Base-by-base conservation (phyloP, 2,329 filamentous ascomycete species). In the Aspergillus pseudoterreus region DNA sequence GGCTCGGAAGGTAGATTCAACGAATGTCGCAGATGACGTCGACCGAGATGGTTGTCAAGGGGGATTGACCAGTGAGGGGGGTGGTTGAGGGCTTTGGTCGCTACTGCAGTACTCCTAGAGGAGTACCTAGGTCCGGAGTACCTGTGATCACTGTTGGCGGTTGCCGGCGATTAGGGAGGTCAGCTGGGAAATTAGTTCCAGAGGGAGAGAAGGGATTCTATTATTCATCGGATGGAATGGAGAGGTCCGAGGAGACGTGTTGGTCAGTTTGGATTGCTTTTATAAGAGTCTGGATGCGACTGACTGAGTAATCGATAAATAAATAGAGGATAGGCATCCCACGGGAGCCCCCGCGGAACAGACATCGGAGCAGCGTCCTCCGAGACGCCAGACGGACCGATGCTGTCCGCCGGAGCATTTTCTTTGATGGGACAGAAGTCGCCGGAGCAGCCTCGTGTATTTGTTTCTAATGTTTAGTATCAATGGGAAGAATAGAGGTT, bases 321-420 rank as follows among this genome's bases (percentile, higher is more conserved):
- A 17, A 17, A 6, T 38, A n/a, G 11, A 10, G 12, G 5, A 38
- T 17, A 38, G 35, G 35, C 14, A 38, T 38, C 35, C 15, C 14
- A 38, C 35, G 15, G 35, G 35, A 38, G n/a, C 27, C 35, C 35
- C 35, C 35, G 35, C 35, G 35, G 35, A 38, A 14, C 14, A 38
- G 35, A 38, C 3, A 32, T 53, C 60, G 60, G 60, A 63, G 57
- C 59, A 60, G 49, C 50, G 60, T 63, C 57, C 57, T 63, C 60
- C 60, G 60, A 49, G 49, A 54, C 21, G 14, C 44, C 49, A 49
- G 46, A 42, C 33, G 43, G 27, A 21, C 33, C 19, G 35, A 6
- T 19, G 21, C 22, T 17, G 10, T 27, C 45, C 17, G 45, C 45
- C 17, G 45, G 27, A 30, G 35, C 30, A 43, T 43, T 43, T n/a